phyloP scores from a whole-genome alignment of 805 yeast species.

The Kuraishia borneana region DNA sequence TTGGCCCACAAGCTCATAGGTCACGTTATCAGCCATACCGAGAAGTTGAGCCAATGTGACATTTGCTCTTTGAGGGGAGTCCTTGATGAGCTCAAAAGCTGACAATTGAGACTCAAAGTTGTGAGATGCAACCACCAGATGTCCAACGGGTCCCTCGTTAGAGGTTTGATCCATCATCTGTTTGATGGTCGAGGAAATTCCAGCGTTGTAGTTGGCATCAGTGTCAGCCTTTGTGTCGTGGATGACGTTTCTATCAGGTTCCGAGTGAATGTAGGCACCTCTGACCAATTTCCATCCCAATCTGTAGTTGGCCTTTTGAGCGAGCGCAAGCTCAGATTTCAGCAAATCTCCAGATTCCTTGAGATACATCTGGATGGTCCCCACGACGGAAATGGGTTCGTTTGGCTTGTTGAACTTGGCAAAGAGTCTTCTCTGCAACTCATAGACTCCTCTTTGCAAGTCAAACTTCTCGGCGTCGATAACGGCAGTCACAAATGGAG shows the following conservation, averaged over 20 bases:
- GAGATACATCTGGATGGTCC: conserved; percentile 89
- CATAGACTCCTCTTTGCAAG: conserved; percentile 85
- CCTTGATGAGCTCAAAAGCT: conserved; percentile 46
- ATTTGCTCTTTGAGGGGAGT: conserved; percentile 32
- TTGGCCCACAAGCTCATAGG: conserved; percentile 60
- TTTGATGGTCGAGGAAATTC: conserved; percentile 50
- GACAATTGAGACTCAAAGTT: conserved; percentile 66
- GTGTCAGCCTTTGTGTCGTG: conserved; percentile 70
- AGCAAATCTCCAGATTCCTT: conserved; percentile 57
- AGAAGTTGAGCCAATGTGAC: conserved; percentile 82
- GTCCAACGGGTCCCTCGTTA: conserved; percentile 44
- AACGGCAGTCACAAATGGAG: conserved; percentile 68
- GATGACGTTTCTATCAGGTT: conserved; percentile 62
- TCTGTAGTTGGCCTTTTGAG: conserved; percentile 49
- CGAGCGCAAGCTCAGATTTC: conserved; percentile 51
- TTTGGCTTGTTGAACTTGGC: conserved; percentile 53
- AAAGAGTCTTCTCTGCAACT: conserved; percentile 75
- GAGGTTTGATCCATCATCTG: conserved; percentile 33
- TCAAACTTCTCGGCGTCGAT: conserved; percentile 89
- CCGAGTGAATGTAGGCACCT: conserved; percentile 93
- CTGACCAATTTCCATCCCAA: conserved; percentile 85
- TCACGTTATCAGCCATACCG: conserved; percentile 92
- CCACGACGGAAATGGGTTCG: conserved; percentile 59
- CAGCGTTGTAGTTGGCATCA: conserved; percentile 66
- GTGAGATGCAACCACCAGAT: conserved; percentile 86